Evolutionary conservation across 2,329 filamentous ascomycete genomes (phyloP).

Genomic region (Huntiella bhutanensis): DNA sequence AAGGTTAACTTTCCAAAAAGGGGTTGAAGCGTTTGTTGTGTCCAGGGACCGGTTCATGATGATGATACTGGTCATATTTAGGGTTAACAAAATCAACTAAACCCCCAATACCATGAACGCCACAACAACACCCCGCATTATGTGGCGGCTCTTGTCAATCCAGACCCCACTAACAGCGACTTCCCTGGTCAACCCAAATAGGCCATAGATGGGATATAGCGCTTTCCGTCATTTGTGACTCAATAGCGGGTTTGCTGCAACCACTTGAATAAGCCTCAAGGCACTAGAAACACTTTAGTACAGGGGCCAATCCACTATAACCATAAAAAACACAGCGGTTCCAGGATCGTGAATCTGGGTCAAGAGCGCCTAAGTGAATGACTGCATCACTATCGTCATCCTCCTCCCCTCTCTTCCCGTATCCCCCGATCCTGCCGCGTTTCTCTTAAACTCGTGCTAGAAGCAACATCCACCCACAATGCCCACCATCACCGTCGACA

Average conservation of each 20-base stretch:
- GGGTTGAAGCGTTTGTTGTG: too few relatives aligned
- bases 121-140: slow-evolving; percentile 10
- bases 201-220: too few relatives aligned
- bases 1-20: too few relatives aligned
- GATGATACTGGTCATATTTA: too few relatives aligned
- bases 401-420: slow-evolving; percentile 1
- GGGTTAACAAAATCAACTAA: too few relatives aligned
- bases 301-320: too few relatives aligned
- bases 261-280: slow-evolving; percentile 2
- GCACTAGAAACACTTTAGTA: slow-evolving; percentile 7
- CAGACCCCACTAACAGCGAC: not conserved
- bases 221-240: not conserved
- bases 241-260: not conserved
- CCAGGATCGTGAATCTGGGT: too few relatives aligned
- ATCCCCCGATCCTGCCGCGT: not conserved
- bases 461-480: slow-evolving; percentile 30
- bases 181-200: too few relatives aligned
- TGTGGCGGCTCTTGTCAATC: slow-evolving; percentile 7
- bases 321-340: too few relatives aligned
- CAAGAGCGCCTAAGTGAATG: too few relatives aligned
- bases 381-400: not conserved
- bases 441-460: not conserved
- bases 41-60: too few relatives aligned
- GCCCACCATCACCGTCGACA: slow-evolving; percentile 95
- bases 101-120: not conserved